These are phyloP conservation scores for Polyporus arcularius DNA, from an alignment of 768 basidiomycete species.

Conservation along the genomic window DNA sequence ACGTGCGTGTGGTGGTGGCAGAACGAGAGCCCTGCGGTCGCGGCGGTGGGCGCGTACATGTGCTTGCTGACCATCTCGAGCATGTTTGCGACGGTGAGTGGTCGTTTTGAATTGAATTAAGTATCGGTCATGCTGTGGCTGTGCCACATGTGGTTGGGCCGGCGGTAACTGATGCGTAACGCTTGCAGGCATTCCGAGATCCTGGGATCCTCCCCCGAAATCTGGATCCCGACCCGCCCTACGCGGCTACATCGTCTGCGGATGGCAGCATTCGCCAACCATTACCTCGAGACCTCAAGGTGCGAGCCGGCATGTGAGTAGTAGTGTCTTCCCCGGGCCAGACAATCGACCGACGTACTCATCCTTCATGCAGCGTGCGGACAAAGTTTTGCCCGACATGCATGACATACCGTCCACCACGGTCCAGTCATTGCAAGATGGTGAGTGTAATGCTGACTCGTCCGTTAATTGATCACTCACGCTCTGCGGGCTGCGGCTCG, in stretches of 20 bases:
- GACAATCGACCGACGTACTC: background rate
- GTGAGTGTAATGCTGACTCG: conserved; percentile 41
- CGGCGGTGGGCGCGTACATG: conserved; percentile 64
- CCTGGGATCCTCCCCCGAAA: conserved; percentile 89
- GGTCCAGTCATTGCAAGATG: conserved; percentile 95
- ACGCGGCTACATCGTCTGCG: conserved; percentile 59
- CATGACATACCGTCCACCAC: conserved; percentile 87
- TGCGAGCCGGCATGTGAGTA: conserved; percentile 75
- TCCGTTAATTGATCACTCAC: background rate
- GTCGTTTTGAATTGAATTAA: background rate
- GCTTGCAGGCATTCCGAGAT: conserved; percentile 67
- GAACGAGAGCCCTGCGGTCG: conserved; percentile 70
- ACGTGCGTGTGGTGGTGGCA: conserved; percentile 91
- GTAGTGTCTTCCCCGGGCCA: background rate
- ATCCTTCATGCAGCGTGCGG: conserved; percentile 59
- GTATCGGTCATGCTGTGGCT: conserved; percentile 10
- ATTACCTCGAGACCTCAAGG: conserved; percentile 78
- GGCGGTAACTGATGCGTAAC: conserved; percentile 2
- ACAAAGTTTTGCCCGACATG: conserved; percentile 96
- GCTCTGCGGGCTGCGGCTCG: background rate
- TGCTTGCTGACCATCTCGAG: conserved; percentile 66
- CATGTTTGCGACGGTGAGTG: conserved; percentile 76
- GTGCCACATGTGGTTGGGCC: conserved; percentile 18
- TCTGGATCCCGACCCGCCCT: conserved; percentile 84
- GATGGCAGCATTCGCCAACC: conserved; percentile 65